phyloP scores from a whole-genome alignment of 495 filamentous ascomycete species.

The Aspergillus olivimuriae region DNA sequence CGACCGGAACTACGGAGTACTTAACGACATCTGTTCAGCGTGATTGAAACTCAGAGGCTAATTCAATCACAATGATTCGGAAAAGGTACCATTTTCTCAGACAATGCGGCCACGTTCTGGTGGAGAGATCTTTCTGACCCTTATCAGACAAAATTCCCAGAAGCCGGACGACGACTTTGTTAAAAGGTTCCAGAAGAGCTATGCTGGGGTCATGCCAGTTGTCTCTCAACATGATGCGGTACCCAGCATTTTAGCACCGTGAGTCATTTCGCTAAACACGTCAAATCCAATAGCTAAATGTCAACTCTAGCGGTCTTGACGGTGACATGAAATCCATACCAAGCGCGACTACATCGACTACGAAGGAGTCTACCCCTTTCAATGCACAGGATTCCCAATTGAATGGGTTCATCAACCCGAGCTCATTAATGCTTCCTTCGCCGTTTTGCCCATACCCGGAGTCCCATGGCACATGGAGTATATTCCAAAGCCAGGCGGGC shows the following conservation, averaged over 20 bases:
- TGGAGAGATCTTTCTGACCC: not conserved
- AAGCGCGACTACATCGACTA: not conserved
- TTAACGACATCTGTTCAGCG: not conserved
- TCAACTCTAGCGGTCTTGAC: not conserved
- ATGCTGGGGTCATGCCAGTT: not conserved
- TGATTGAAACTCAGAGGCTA: not conserved
- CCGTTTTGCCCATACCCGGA: not conserved
- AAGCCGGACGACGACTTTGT: not conserved
- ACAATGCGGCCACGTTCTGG: not conserved
- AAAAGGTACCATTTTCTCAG: not conserved
- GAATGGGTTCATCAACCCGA: not conserved
- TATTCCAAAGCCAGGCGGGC: not conserved
- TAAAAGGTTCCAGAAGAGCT: not conserved
- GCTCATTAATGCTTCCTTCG: not conserved
- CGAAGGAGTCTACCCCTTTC: not conserved
- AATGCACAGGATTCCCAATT: not conserved
- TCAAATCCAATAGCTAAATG: too few relatives aligned
- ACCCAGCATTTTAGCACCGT: not conserved
- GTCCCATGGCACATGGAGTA: not conserved
- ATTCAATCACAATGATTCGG: not conserved
- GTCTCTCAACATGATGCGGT: not conserved
- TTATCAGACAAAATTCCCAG: not conserved
- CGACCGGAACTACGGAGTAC: too few relatives aligned
- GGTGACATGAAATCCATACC: not conserved
- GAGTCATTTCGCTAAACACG: too few relatives aligned